Evolutionary conservation across 139 green algal species (phyloP).

Genomic region (Tetraselmis striata): DNA sequence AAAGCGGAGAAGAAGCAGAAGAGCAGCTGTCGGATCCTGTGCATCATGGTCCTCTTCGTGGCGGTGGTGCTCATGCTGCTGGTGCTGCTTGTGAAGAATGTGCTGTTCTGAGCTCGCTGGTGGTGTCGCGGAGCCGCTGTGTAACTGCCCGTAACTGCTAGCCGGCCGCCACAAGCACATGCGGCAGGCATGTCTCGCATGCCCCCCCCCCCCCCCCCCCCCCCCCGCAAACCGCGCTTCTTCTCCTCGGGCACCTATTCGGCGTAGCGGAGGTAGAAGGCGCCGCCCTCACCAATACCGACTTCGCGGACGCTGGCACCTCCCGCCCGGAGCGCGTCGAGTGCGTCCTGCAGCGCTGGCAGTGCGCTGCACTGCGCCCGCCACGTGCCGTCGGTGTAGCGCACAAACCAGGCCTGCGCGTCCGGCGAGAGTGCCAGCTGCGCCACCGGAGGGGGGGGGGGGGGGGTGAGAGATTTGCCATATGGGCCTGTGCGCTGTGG

Average conservation of each 20-base stretch:
- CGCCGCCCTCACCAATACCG: neutral
- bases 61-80: slow-evolving; percentile 82
- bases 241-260: neutral
- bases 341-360: neutral
- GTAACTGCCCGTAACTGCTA: too few species aligned
- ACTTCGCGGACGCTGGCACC: neutral
- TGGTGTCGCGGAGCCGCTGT: too few species aligned
- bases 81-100: slow-evolving; percentile 51
- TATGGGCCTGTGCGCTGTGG: too few species aligned
- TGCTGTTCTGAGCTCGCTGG: neutral
- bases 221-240: neutral
- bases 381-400: neutral
- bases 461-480: neutral
- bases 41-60: slow-evolving; percentile 84
- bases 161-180: neutral
- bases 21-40: slow-evolving; percentile 66
- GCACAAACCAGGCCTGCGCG: neutral
- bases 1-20: slow-evolving; percentile 88
- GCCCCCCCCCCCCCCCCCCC: too few species aligned
- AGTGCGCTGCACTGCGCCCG: neutral
- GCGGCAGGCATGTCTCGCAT: too few species aligned
- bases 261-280: neutral
- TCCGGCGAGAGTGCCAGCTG: neutral
- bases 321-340: neutral
- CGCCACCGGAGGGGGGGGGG: neutral